Percentiles rank a stretch among this genome's conserved stretches.
Conservation (phyloP, 192 early-diverging fungal genomes). For the Podila verticillata region DNA sequence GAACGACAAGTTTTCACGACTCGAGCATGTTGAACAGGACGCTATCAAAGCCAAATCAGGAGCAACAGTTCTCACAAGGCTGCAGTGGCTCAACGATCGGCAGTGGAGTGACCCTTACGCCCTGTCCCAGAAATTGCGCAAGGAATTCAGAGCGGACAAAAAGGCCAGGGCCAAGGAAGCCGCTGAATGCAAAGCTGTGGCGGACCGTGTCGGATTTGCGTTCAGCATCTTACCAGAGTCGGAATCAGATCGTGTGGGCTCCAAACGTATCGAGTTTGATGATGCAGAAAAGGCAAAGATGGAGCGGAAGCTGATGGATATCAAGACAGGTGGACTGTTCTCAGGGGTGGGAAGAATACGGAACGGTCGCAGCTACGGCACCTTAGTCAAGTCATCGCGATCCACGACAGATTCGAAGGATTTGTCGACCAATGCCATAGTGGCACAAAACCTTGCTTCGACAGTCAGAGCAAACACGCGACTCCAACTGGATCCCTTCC, state of each 20-base stretch:
- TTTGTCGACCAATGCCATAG: not conserved
- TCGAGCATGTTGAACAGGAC: slow-evolving; percentile 70
- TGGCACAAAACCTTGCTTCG: slow-evolving; percentile 13
- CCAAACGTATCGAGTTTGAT: slow-evolving; percentile 21
- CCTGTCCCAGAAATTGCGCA: slow-evolving; percentile 74
- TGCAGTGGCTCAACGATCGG: slow-evolving; percentile 73
- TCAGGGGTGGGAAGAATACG: not conserved
- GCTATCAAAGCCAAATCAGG: slow-evolving; percentile 57
- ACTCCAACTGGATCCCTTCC: slow-evolving; percentile 34
- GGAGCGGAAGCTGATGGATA: slow-evolving; percentile 21
- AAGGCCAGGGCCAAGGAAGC: slow-evolving; percentile 11
- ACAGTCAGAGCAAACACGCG: slow-evolving; percentile 22
- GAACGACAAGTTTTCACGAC: slow-evolving; percentile 47
- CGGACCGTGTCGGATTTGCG: slow-evolving; percentile 36
- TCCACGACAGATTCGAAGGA: not conserved
- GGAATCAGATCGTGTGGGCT: slow-evolving; percentile 17
- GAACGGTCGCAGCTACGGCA: not conserved
- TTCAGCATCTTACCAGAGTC: slow-evolving; percentile 35
- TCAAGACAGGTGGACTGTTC: slow-evolving; percentile 32
- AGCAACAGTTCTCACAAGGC: slow-evolving; percentile 59
- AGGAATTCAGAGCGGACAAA: slow-evolving; percentile 66
- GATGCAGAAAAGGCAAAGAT: slow-evolving; percentile 9
- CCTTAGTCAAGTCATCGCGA: not conserved
- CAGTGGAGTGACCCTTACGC: slow-evolving; percentile 86
- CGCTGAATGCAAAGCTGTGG: slow-evolving; percentile 30